Evolutionary conservation across 1,139 yeast genomes (phyloP).

Genomic region (Suhomyces bolitotheri): DNA sequence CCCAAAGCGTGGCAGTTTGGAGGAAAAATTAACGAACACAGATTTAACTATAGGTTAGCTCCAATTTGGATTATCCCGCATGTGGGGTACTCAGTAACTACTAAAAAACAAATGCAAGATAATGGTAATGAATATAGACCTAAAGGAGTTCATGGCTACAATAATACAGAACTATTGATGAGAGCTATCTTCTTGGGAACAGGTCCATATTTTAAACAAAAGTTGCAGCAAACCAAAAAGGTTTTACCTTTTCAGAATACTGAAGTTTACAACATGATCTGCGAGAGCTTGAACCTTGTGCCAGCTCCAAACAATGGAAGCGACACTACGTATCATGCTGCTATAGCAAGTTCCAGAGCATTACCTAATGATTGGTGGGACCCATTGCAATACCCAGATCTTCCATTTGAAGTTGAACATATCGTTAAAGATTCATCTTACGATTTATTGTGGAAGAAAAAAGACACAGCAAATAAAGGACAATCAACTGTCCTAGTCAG

Average conservation of each 20-base stretch:
- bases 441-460: slow-evolving; percentile 41
- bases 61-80: slow-evolving; percentile 85
- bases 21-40: slow-evolving; percentile 39
- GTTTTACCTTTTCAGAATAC: slow-evolving; percentile 69
- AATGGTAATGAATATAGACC: slow-evolving; percentile 55
- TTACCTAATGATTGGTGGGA: slow-evolving; percentile 60
- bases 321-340: slow-evolving; percentile 15
- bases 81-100: slow-evolving; percentile 77
- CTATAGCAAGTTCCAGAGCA: slow-evolving; percentile 26
- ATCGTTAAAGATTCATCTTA: slow-evolving; percentile 53
- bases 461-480: slow-evolving; percentile 8
- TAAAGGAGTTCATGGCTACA: slow-evolving; percentile 83
- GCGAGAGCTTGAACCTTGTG: slow-evolving; percentile 60
- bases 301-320: slow-evolving; percentile 69
- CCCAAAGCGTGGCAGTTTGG: slow-evolving; percentile 72
- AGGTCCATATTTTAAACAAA: slow-evolving; percentile 70
- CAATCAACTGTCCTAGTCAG: slow-evolving; percentile 20
- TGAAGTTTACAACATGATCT: slow-evolving; percentile 72
- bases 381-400: slow-evolving; percentile 54
- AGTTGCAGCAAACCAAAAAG: slow-evolving; percentile 28
- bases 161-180: slow-evolving; percentile 75
- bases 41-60: slow-evolving; percentile 64
- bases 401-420: slow-evolving; percentile 50
- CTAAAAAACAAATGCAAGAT: slow-evolving; percentile 55
- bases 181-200: slow-evolving; percentile 75